Percentiles rank a stretch among this genome's conserved stretches.
phyloP scores from a whole-genome alignment of 495 filamentous ascomycete species.

The Ascodesmis nigricans region DNA sequence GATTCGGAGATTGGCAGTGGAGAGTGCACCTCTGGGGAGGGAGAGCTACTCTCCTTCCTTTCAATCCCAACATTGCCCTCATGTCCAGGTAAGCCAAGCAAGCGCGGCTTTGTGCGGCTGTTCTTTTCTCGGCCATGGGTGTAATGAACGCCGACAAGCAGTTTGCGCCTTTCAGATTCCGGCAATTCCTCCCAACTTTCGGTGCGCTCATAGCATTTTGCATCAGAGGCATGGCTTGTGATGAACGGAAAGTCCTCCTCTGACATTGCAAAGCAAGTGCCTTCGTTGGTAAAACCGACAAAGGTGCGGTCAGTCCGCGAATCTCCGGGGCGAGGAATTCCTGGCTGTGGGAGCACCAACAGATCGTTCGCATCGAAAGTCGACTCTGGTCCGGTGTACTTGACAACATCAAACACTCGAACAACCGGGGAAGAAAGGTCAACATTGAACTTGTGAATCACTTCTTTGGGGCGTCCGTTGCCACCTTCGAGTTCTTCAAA shows the following conservation, averaged over 20 bases:
- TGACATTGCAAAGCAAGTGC: slow-evolving; percentile 87
- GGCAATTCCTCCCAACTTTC: slow-evolving; percentile 11
- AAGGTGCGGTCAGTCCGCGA: slow-evolving; percentile 41
- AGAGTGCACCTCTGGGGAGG: too few species aligned
- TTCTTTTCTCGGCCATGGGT: too few species aligned
- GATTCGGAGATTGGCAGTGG: too few species aligned
- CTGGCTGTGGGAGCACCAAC: slow-evolving; percentile 68
- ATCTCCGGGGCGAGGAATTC: slow-evolving; percentile 26
- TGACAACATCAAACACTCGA: slow-evolving; percentile 74
- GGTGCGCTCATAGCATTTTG: slow-evolving; percentile 13
- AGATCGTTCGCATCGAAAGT: slow-evolving; percentile 38
- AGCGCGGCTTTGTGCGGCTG: too few species aligned
- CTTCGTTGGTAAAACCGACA: slow-evolving; percentile 62
- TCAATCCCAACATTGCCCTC: too few species aligned
- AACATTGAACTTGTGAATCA: slow-evolving; percentile 39
- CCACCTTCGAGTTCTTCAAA: slow-evolving; percentile 49
- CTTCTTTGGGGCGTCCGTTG: too few species aligned
- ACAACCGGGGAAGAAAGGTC: slow-evolving; percentile 67
- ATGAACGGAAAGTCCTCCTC: slow-evolving; percentile 55
- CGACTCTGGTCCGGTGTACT: slow-evolving; percentile 34
- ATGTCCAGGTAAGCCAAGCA: too few species aligned
- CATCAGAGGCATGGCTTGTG: slow-evolving; percentile 12
- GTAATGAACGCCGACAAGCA: slow-evolving; percentile 15
- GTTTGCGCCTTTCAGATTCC: slow-evolving; percentile 13
- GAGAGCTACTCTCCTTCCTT: too few species aligned